Percentiles rank a stretch among this genome's conserved stretches.
phyloP scores from a whole-genome alignment of 768 basidiomycete species.

The Calocybe cyanea region DNA sequence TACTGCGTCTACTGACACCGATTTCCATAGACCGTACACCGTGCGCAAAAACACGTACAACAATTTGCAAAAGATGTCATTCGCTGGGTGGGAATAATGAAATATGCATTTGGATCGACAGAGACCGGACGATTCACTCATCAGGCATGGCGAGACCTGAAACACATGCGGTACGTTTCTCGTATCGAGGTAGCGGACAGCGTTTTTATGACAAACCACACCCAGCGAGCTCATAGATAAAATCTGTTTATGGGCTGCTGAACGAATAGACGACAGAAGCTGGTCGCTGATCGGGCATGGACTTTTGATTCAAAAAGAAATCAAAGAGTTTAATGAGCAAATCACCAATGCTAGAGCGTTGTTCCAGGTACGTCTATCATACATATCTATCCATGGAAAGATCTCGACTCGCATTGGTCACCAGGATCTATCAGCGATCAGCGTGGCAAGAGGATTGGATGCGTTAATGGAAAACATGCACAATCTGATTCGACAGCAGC shows the following conservation, averaged over 20 bases:
- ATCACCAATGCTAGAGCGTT: conserved; percentile 6
- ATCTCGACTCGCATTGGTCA: no score
- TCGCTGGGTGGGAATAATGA: conserved; percentile 13
- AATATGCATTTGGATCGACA: conserved; percentile 4
- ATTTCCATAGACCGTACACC: conserved; percentile 2
- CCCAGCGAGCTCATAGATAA: conserved; percentile 11
- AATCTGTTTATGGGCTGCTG: conserved; percentile 13
- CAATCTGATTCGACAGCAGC: conserved; percentile 2
- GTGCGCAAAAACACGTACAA: no score
- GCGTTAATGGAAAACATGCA: neutral
- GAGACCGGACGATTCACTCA: conserved; percentile 7
- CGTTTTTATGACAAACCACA: neutral
- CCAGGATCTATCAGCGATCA: conserved; percentile 1
- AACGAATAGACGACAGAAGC: conserved; percentile 7
- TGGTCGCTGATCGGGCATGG: conserved; percentile 5
- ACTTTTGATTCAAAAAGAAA: conserved; percentile 4
- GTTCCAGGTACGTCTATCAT: conserved; percentile 4
- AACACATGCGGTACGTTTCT: no score
- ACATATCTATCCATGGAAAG: no score
- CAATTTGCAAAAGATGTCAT: no score
- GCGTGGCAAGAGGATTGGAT: conserved; percentile 1
- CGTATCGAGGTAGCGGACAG: no score
- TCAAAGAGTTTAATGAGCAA: conserved; percentile 8
- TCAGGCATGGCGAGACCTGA: conserved; percentile 14
- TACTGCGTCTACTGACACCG: neutral